phyloP scores from a whole-genome alignment of 1,139 yeast species.

The Saccharomyces pastorianus region DNA sequence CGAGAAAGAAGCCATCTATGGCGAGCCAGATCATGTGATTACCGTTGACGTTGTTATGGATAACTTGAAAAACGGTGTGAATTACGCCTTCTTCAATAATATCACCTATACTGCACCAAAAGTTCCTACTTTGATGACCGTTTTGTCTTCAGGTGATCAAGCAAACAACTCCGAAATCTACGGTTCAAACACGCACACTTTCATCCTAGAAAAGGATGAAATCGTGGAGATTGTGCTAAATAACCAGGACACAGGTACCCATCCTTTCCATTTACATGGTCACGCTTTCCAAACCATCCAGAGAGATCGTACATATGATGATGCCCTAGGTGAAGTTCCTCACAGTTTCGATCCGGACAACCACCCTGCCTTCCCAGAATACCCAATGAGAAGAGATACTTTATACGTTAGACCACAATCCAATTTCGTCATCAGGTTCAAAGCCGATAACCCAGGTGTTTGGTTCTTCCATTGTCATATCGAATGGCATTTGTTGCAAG shows the following conservation, averaged over 20 bases:
- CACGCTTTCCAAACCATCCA: constrained; percentile 63
- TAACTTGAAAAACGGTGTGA: constrained; percentile 71
- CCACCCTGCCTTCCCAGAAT: constrained; percentile 48
- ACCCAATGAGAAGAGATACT: constrained; percentile 67
- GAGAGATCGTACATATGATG: constrained; percentile 46
- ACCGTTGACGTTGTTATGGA: constrained; percentile 67
- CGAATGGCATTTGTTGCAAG: constrained; percentile 91
- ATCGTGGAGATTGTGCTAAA: constrained; percentile 60
- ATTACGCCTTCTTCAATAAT: constrained; percentile 86
- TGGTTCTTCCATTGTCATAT: constrained; percentile 94
- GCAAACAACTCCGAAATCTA: constrained; percentile 53
- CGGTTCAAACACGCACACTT: constrained; percentile 72
- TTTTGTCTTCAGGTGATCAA: constrained; percentile 56
- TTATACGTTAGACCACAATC: constrained; percentile 60
- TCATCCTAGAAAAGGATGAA: constrained; percentile 62
- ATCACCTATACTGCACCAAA: constrained; percentile 68
- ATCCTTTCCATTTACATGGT: constrained; percentile 87
- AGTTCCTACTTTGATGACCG: constrained; percentile 75
- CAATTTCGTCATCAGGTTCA: constrained; percentile 60
- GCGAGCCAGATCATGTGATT: constrained; percentile 60
- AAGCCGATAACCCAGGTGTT: constrained; percentile 80
- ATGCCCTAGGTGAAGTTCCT: constrained; percentile 37
- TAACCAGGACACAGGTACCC: constrained; percentile 67
- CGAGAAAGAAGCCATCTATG: constrained; percentile 42
- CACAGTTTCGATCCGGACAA: constrained; percentile 43